Base-by-base conservation (phyloP, 495 filamentous ascomycete species). In the Trichocladium antarcticum region DNA sequence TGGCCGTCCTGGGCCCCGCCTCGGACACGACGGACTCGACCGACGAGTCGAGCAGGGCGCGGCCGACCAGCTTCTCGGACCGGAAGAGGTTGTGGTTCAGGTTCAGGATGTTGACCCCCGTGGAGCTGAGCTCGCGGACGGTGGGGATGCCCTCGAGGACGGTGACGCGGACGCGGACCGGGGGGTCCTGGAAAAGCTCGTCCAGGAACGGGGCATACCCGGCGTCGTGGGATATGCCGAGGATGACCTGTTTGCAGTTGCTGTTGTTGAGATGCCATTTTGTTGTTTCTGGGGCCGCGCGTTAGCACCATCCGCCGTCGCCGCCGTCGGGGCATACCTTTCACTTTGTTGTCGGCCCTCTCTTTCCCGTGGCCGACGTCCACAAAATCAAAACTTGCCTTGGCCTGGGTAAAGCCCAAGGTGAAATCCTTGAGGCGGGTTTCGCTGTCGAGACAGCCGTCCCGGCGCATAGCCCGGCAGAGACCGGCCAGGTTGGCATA, bases 161-260 rank as follows among this genome's bases (percentile, higher is more conserved):
- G 3, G 81, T 84, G 28, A 93, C 71, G 5, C 77, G 74, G n/a
- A 73, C 67, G 12, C 71, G 68, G 28, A 75, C 72, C 32, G 73
- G 62, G 4, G 68, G 66, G 42, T 81, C 76, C 36, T 68, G 67
- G 41, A 77, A 63, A 35, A 81, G 70, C 51, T 86, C 72, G 55
- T 81, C 79, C n/a, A 95, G 65, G 47, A 83, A 74, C 1, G 78
- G 72, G 20, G 76, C 78, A 62, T 88, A 93, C 29, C 79, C 77
- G 47, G 78, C 76, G 62, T 89, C 83, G 51, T 86, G 82, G 17
- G 83, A 84, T 51, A 87, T 82, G 11, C 87, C 88, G 37, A 95
- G 69, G 40, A 89, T 68, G 36, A 93, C 80, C 51, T 89, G 85
- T 56, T 83, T 84, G 65, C 87, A 93, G 62, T 87, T 84, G 57